Percentiles rank a stretch among this genome's conserved stretches.
phyloP scores from a whole-genome alignment of 345 rosid genomes.

The Nasturtium officinale region DNA sequence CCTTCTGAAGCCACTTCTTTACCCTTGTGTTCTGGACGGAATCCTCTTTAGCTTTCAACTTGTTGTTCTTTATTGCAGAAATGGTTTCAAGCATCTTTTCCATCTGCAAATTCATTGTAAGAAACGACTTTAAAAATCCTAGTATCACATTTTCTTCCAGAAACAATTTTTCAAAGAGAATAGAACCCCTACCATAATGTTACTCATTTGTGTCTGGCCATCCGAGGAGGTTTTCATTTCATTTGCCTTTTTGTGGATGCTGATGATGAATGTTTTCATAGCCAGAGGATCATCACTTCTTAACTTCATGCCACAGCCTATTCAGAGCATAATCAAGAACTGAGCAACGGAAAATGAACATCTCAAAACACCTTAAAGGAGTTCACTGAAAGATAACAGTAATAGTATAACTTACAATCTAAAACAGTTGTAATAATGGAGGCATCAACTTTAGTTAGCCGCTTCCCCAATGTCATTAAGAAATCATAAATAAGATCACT shows the following conservation, averaged over 20 bases:
- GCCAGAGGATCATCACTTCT: constrained; percentile 85
- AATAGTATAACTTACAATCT: constrained; percentile 57
- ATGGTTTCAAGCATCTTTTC: constrained; percentile 95
- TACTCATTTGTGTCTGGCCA: constrained; percentile 47
- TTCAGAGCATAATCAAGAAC: constrained; percentile 24
- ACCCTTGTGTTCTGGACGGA: constrained; percentile 64
- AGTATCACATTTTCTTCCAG: neutral
- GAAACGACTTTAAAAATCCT: neutral
- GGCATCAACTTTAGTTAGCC: constrained; percentile 73
- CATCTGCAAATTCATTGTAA: constrained; percentile 58
- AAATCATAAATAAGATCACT: constrained; percentile 93
- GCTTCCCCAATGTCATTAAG: constrained; percentile 68
- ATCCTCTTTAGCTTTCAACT: constrained; percentile 75
- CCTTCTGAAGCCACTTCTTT: constrained; percentile 97
- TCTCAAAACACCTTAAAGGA: constrained; percentile 12
- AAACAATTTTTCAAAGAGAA: neutral
- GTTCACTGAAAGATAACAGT: neutral
- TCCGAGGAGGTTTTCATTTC: constrained; percentile 64
- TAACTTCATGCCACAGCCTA: constrained; percentile 96
- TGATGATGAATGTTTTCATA: constrained; percentile 78
- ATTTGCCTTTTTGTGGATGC: constrained; percentile 73
- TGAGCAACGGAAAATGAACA: constrained; percentile 6
- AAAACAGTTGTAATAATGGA: constrained; percentile 77
- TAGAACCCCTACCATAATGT: constrained; percentile 26
- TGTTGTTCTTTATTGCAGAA: constrained; percentile 89